Conservation (phyloP, 2,329 filamentous ascomycete genomes). For the Mariannaea sp. region DNA sequence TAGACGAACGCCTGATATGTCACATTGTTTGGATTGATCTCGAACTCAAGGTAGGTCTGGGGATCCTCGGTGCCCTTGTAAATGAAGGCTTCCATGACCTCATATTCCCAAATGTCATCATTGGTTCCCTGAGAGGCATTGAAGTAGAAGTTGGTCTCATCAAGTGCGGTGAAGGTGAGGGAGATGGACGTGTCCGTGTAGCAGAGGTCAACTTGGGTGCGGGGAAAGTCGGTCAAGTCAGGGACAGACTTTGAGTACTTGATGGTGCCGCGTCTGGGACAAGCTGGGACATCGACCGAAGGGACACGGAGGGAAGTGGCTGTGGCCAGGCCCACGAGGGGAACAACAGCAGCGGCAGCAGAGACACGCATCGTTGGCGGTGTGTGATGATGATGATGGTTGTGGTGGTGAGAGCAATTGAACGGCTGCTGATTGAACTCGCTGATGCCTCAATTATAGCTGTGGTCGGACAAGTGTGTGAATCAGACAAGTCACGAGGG, state of each 20-base stretch:
- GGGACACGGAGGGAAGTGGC: conserved; percentile 30
- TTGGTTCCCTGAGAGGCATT: conserved; percentile 50
- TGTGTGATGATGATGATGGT: not conserved
- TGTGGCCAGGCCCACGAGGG: conserved; percentile 3
- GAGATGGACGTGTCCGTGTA: conserved; percentile 48
- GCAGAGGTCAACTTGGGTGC: conserved; percentile 53
- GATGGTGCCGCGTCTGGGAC: conserved; percentile 44
- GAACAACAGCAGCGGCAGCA: not conserved
- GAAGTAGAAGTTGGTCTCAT: conserved; percentile 55
- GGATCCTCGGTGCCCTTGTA: conserved; percentile 52
- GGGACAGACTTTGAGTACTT: conserved; percentile 50
- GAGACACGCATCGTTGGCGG: conserved; percentile 16
- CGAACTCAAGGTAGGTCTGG: conserved; percentile 56
- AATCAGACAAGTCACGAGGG: too few relatives aligned
- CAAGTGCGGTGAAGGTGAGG: conserved; percentile 50
- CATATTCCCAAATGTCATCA: conserved; percentile 53
- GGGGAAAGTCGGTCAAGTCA: conserved; percentile 46
- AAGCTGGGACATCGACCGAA: conserved; percentile 46
- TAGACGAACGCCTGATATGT: conserved; percentile 58
- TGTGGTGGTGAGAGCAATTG: not conserved
- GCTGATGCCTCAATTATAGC: not conserved
- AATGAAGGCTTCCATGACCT: conserved; percentile 58
- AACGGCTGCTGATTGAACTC: too few relatives aligned
- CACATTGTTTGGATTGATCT: conserved; percentile 56
- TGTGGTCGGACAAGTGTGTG: not conserved